Evolutionary conservation across 371 early-diverging fungal genomes (phyloP).

Genomic region (Dinochytrium kinnereticum): DNA sequence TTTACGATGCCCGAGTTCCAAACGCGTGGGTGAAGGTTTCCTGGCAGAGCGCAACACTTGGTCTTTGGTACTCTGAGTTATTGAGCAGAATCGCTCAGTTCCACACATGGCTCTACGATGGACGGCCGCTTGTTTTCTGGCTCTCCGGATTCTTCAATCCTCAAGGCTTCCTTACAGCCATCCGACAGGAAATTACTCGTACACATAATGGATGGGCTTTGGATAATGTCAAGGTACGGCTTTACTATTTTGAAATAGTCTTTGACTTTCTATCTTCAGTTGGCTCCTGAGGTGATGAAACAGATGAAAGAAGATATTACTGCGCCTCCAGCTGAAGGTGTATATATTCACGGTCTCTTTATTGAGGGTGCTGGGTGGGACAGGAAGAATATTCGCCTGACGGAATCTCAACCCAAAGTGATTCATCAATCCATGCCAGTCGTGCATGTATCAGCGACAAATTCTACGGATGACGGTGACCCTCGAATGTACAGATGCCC

Average conservation of each 20-base stretch:
- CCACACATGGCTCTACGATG: conserved; percentile 63
- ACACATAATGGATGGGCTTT: conserved; percentile 65
- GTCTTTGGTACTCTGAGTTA: conserved; percentile 64
- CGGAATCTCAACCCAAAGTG: conserved; percentile 64
- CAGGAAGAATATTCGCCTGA: conserved; percentile 60
- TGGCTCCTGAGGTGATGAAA: conserved; percentile 64
- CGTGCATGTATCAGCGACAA: conserved; percentile 58
- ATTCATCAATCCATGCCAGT: conserved; percentile 65
- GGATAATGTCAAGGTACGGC: conserved; percentile 57
- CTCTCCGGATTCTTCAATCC: conserved; percentile 66
- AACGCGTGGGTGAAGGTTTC: conserved; percentile 60
- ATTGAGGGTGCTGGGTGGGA: conserved; percentile 71
- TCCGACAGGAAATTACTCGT: conserved; percentile 66
- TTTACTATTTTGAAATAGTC: not conserved
- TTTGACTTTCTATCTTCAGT: conserved; percentile 25
- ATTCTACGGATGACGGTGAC: conserved; percentile 60
- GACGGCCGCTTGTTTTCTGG: conserved; percentile 65
- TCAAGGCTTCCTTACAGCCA: conserved; percentile 67
- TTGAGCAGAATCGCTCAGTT: conserved; percentile 55
- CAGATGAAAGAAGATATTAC: conserved; percentile 71
- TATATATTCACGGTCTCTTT: conserved; percentile 66
- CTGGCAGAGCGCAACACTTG: conserved; percentile 59
- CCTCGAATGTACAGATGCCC: conserved; percentile 63
- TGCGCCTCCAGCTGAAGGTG: conserved; percentile 61
- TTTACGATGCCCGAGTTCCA: conserved; percentile 64